These are phyloP conservation scores for Cucurbita ficifolia DNA, from an alignment of 306 rosid genomes.

Conservation along the genomic window DNA sequence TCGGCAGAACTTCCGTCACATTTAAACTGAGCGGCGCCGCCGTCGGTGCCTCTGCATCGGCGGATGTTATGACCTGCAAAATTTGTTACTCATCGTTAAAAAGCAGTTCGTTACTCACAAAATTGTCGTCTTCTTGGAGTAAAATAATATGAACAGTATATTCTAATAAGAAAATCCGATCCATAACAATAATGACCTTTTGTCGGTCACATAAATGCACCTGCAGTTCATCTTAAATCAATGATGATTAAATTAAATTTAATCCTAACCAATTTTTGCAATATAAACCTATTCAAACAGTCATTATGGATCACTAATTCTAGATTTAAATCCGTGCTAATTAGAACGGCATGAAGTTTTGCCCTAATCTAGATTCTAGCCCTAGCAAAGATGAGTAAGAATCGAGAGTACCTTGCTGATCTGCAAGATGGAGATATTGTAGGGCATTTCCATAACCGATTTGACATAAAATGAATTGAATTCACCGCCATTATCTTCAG, in stretches of 20 bases:
- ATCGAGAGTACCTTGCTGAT: constrained; percentile 36
- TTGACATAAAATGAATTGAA: constrained; percentile 54
- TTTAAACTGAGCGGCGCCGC: constrained; percentile 47
- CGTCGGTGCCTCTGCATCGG: constrained; percentile 91
- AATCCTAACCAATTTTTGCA: too few relatives aligned
- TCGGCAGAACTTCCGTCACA: constrained; percentile 41
- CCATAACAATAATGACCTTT: neutral
- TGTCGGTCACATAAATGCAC: neutral
- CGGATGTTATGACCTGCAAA: constrained; percentile 40
- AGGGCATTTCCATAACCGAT: constrained; percentile 47
- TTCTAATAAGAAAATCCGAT: neutral
- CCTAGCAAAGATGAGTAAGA: neutral
- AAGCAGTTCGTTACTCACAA: neutral
- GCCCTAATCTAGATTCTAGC: neutral
- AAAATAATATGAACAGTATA: neutral
- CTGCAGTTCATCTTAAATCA: too few relatives aligned
- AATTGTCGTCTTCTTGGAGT: neutral
- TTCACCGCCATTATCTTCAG: constrained; percentile 41
- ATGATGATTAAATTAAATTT: too few relatives aligned
- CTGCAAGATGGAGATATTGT: constrained; percentile 60
- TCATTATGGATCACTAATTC: too few relatives aligned
- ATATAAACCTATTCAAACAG: too few relatives aligned
- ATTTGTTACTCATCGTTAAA: neutral
- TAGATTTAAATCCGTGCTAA: too few relatives aligned
- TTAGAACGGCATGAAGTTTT: neutral